Percentiles rank a stretch among this genome's conserved stretches.
Evolutionary conservation across 2,329 filamentous ascomycete genomes (phyloP).

Genomic region (Celoporthe dispersa): DNA sequence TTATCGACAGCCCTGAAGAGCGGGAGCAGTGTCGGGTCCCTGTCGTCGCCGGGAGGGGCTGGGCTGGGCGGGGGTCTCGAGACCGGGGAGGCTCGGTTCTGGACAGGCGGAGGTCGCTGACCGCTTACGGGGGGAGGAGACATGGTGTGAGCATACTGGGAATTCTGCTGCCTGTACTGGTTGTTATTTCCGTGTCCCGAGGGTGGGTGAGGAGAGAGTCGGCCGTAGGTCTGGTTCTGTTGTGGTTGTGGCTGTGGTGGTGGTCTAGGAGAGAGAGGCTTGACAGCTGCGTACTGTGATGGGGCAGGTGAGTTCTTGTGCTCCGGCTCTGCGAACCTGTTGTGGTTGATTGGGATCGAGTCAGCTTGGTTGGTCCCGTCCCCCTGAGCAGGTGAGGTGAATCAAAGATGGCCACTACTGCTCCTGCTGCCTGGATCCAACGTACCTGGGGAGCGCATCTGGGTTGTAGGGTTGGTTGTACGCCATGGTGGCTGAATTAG

Average conservation of each 20-base stretch:
- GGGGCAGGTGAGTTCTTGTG: constrained; percentile 34
- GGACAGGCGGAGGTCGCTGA: constrained; percentile 45
- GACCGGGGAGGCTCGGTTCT: constrained; percentile 58
- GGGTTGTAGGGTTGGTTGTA: constrained; percentile 95
- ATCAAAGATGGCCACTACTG: background rate
- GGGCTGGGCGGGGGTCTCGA: constrained; percentile 71
- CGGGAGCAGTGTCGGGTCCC: constrained; percentile 77
- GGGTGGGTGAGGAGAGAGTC: constrained; percentile 22
- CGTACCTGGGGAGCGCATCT: constrained; percentile 90
- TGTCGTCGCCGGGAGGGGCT: constrained; percentile 50
- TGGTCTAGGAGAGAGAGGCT: constrained; percentile 50
- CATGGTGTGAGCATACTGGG: constrained; percentile 42
- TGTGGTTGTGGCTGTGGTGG: constrained; percentile 22
- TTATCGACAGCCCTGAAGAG: constrained; percentile 93
- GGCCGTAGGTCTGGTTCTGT: constrained; percentile 30
- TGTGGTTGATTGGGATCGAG: constrained; percentile 11
- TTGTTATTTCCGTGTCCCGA: constrained; percentile 19
- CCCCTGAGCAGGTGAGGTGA: background rate
- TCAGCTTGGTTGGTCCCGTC: constrained; percentile 17
- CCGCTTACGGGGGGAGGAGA: constrained; percentile 55
- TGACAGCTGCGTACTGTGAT: constrained; percentile 51
- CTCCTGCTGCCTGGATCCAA: background rate
- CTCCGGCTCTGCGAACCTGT: constrained; percentile 58
- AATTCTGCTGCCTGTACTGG: constrained; percentile 34
- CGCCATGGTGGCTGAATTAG: constrained; percentile 65